Conservation (phyloP, 176 grass and related monocot species). For the Carex littledalei region DNA sequence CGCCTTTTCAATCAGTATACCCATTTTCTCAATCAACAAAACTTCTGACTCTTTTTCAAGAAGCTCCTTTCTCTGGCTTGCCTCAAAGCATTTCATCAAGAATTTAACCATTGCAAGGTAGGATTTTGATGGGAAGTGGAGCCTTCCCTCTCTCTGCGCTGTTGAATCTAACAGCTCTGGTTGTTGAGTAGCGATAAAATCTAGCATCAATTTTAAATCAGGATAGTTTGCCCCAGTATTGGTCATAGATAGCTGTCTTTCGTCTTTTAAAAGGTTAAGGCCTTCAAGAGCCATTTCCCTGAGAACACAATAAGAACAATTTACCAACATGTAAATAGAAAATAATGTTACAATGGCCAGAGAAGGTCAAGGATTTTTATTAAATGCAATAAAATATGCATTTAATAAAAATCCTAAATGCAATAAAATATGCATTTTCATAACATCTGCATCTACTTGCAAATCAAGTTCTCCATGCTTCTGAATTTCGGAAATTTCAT, state of each 20-base stretch:
- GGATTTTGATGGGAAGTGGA: constrained; percentile 69
- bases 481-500: not conserved
- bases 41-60: constrained; percentile 33
- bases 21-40: constrained; percentile 48
- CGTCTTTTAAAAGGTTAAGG: constrained; percentile 67
- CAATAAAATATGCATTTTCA: not conserved
- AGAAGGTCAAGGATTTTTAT: not conserved
- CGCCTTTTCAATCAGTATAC: constrained; percentile 74
- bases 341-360: not conserved
- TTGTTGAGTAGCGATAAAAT: constrained; percentile 59
- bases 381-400: not conserved
- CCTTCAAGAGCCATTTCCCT: constrained; percentile 96
- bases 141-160: constrained; percentile 44
- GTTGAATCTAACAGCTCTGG: constrained; percentile 54
- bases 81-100: constrained; percentile 87
- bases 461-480: not conserved
- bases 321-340: not conserved
- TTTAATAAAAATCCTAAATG: not conserved
- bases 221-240: constrained; percentile 60
- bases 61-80: constrained; percentile 29
- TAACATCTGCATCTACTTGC: not conserved
- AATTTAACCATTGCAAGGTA: constrained; percentile 87
- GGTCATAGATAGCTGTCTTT: constrained; percentile 34
- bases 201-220: constrained; percentile 51
- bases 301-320: constrained; percentile 27